These are phyloP conservation scores for Ilyonectria robusta DNA, from an alignment of 2,329 filamentous ascomycete genomes.

Conservation along the genomic window DNA sequence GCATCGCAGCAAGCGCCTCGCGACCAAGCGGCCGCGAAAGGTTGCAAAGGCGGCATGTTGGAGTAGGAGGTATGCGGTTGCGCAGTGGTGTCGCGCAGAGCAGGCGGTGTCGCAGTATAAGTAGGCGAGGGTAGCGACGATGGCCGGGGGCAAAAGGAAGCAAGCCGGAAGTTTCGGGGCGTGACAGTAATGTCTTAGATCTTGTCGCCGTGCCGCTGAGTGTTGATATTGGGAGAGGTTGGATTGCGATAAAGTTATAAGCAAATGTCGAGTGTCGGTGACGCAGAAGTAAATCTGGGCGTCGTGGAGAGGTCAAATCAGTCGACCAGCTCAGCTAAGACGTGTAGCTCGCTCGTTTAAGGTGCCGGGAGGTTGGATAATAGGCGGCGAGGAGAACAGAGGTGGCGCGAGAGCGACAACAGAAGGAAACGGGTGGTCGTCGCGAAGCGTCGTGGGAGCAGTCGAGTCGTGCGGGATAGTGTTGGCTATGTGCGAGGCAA, in stretches of 20 bases:
- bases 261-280: constrained; percentile 22
- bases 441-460: constrained; percentile 20
- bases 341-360: background rate
- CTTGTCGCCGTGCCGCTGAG: constrained; percentile 29
- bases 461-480: constrained; percentile 18
- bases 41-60: constrained; percentile 63
- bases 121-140: constrained; percentile 31
- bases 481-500: constrained; percentile 11
- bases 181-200: constrained; percentile 45
- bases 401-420: constrained; percentile 18
- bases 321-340: background rate
- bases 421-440: constrained; percentile 28
- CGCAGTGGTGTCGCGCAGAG: constrained; percentile 29
- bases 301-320: background rate
- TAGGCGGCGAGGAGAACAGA: constrained; percentile 3
- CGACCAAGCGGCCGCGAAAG: constrained; percentile 60
- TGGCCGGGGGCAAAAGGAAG: constrained; percentile 32
- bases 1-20: constrained; percentile 58
- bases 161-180: constrained; percentile 41
- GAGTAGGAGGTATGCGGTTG: constrained; percentile 43
- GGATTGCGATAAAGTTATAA: constrained; percentile 24
- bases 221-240: constrained; percentile 19
- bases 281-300: background rate
- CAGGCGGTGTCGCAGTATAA: constrained; percentile 32
- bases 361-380: background rate